Evolutionary conservation across 2,329 filamentous ascomycete genomes (phyloP).

Genomic region (Clonostachys sp.): DNA sequence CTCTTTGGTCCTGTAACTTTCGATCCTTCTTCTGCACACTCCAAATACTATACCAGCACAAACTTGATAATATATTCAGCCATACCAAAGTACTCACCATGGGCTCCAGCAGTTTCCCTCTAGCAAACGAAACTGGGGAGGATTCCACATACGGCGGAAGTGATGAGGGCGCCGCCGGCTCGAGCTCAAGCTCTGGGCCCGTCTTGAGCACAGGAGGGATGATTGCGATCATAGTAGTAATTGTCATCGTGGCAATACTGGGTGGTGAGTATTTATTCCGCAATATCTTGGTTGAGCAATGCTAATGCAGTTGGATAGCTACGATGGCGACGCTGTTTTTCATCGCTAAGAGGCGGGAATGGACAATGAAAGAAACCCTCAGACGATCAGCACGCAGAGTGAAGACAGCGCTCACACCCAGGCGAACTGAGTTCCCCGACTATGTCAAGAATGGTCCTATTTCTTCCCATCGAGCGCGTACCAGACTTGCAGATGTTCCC

Average conservation of each 20-base stretch:
- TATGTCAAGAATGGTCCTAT: slow-evolving; percentile 42
- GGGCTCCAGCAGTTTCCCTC: too few species aligned
- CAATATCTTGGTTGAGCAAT: not conserved
- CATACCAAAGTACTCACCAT: too few species aligned
- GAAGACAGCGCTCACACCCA: slow-evolving; percentile 56
- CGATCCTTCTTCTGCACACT: too few species aligned
- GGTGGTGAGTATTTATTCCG: slow-evolving; percentile 51
- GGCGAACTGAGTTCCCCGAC: slow-evolving; percentile 55
- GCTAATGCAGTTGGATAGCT: slow-evolving; percentile 35
- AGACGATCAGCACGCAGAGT: slow-evolving; percentile 63
- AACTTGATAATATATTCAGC: too few species aligned
- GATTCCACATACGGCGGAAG: too few species aligned
- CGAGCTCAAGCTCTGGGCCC: slow-evolving; percentile 36
- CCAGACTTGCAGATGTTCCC: slow-evolving; percentile 45
- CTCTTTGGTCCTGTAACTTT: too few species aligned
- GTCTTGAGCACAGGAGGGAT: slow-evolving; percentile 62
- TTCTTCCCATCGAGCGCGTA: slow-evolving; percentile 25
- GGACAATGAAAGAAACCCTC: slow-evolving; percentile 71
- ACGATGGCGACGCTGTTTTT: slow-evolving; percentile 67
- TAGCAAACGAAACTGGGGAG: too few species aligned
- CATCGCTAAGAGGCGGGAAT: slow-evolving; percentile 79
- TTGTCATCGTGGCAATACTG: slow-evolving; percentile 60
- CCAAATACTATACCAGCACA: too few species aligned
- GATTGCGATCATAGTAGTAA: slow-evolving; percentile 70
- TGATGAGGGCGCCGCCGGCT: slow-evolving; percentile 54